Base-by-base conservation (phyloP, 345 rosid species). In the Linum tenue region DNA sequence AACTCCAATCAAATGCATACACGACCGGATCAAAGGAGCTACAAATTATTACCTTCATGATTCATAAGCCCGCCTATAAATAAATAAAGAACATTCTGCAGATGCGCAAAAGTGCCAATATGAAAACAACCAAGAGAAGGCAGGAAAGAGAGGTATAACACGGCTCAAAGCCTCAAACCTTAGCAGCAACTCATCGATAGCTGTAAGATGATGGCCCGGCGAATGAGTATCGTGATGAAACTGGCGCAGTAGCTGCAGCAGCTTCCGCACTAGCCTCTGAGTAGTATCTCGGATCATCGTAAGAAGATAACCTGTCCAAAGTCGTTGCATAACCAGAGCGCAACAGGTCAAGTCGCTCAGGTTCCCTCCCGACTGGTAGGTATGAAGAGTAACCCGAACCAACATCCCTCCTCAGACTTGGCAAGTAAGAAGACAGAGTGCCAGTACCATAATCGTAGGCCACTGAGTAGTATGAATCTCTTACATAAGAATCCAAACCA, bases 191-290 rank as follows among this genome's bases (percentile, higher is more conserved):
- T 67, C 68, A 83, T 17, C 78, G 80, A 65, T 73, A 81, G 5
- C 79, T 9, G 15, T 48, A 69, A n/a, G 71, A 31, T 5, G 92
- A 74, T 3, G 85, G 83, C 15, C 84, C 83, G 4, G 81, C 73
- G 61, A 84, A 83, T 5, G 84, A 68, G 82, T 83, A 90, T 35
- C 87, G 81, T 5, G 91, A 86, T 55, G 88, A 73, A 62, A 86
- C 87, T 22, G 85, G 65, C 40, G 78, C 62, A 5, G 73, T 63
- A 1, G 67, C 70, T 37, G 31, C 31, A 22, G 31, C 31, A 22
- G 68, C 65, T 72, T 74, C 85, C 36, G 70, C 58, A 59, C 64
- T 66, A 64, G 59, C 50, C 55, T 22, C 77, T 17, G 66, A 68
- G 69, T 74, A 73, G 37, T 64, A 75, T 9, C 38, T 77, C 1